These are phyloP conservation scores for Aspergillus amoenus DNA, from an alignment of 2,329 filamentous ascomycete genomes.

Conservation along the genomic window DNA sequence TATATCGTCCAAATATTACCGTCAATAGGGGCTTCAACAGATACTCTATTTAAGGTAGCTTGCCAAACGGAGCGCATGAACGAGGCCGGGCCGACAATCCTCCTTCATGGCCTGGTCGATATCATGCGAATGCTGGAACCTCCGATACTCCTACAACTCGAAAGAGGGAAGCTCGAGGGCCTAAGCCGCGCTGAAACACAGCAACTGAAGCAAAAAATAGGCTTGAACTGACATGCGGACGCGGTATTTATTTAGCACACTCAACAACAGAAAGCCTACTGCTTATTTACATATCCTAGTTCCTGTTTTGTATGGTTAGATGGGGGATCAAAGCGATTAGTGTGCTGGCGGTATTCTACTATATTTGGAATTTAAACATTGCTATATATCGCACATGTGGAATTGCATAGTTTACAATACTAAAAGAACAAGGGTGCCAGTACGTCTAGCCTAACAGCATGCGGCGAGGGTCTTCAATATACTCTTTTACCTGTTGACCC, in stretches of 20 bases:
- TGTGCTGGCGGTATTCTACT: neutral
- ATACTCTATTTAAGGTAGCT: constrained; percentile 29
- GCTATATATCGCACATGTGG: constrained; percentile 12
- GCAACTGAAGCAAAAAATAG: constrained; percentile 32
- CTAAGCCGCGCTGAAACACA: constrained; percentile 40
- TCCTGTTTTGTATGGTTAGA: neutral
- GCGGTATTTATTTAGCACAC: neutral
- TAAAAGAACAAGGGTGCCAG: neutral
- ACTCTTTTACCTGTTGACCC: constrained; percentile 71
- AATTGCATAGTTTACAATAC: constrained; percentile 29
- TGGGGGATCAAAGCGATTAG: neutral
- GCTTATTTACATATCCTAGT: neutral
- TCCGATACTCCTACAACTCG: constrained; percentile 54
- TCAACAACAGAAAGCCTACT: neutral
- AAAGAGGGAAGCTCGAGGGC: constrained; percentile 45
- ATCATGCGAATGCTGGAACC: constrained; percentile 45
- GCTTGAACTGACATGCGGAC: constrained; percentile 4
- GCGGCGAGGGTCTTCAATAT: constrained; percentile 88
- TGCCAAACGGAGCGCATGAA: constrained; percentile 29
- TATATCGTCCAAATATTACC: neutral
- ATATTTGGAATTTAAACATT: neutral
- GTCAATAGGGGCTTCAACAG: neutral
- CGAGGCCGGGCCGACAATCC: constrained; percentile 36
- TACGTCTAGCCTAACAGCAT: constrained; percentile 67
- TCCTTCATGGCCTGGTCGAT: constrained; percentile 44